A percentile compares a stretch with the other conserved stretches of the same genome.
phyloP scores from a whole-genome alignment of 108 stramenopile species.

The Nitzschia sp. region DNA sequence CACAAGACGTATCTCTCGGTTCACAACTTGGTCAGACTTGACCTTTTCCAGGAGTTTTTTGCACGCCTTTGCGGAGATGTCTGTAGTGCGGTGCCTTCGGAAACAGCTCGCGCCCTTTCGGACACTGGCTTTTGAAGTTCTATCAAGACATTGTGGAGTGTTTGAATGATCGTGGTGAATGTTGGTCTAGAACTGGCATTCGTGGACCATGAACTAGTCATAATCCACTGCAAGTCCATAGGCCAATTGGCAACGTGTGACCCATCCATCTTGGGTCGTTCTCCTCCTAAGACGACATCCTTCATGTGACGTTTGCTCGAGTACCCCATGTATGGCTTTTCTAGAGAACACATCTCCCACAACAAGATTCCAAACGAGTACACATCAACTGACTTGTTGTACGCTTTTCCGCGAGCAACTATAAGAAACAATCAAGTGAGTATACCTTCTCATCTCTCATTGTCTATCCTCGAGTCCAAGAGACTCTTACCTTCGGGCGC shows the following conservation, averaged over 20 bases:
- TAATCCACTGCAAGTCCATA: conserved; percentile 43
- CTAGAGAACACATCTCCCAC: conserved; percentile 59
- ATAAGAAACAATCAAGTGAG: conserved; percentile 1
- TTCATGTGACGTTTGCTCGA: conserved; percentile 41
- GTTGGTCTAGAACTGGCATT: conserved; percentile 49
- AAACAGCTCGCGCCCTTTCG: not conserved
- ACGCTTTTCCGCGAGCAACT: conserved; percentile 47
- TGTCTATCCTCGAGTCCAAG: not conserved
- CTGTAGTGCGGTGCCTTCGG: conserved; percentile 8
- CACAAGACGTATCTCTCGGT: too few species aligned
- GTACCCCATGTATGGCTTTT: conserved; percentile 63
- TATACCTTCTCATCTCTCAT: not conserved
- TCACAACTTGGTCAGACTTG: too few species aligned
- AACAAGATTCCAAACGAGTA: conserved; percentile 73
- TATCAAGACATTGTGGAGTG: conserved; percentile 19
- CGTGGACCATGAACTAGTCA: conserved; percentile 56
- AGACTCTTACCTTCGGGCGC: conserved; percentile 41
- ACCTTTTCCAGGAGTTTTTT: too few species aligned
- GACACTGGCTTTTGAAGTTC: conserved; percentile 5
- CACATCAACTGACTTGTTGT: conserved; percentile 66
- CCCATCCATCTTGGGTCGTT: conserved; percentile 54
- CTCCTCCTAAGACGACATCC: conserved; percentile 57
- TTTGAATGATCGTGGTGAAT: conserved; percentile 42
- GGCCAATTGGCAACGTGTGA: conserved; percentile 47
- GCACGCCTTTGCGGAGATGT: not conserved